These are phyloP conservation scores for Cubamyces sp. DNA, from an alignment of 768 basidiomycete species.

Conservation along the genomic window DNA sequence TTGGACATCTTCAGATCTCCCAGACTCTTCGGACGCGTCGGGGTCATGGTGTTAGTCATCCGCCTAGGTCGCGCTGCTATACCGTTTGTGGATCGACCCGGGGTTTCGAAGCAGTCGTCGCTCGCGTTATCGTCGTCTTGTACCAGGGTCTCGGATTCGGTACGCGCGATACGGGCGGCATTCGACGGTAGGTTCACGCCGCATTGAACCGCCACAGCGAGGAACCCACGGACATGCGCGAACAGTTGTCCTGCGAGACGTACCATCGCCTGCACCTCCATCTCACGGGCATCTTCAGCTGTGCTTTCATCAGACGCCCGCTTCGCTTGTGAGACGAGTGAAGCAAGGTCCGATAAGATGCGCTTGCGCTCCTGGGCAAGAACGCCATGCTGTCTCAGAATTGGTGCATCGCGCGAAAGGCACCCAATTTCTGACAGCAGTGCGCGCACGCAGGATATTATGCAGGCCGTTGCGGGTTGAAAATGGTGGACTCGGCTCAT, in stretches of 20 bases:
- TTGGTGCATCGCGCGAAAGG: slow-evolving; percentile 76
- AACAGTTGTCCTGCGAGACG: slow-evolving; percentile 81
- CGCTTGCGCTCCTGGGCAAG: slow-evolving; percentile 81
- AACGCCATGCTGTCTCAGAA: slow-evolving; percentile 65
- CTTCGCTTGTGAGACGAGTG: slow-evolving; percentile 80
- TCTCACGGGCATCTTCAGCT: slow-evolving; percentile 51
- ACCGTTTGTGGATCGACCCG: slow-evolving; percentile 23
- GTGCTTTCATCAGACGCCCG: slow-evolving; percentile 56
- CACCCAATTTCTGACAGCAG: slow-evolving; percentile 85
- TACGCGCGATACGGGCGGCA: slow-evolving; percentile 25
- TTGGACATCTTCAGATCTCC: slow-evolving; percentile 49
- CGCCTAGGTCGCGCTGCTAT: slow-evolving; percentile 20
- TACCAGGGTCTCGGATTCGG: slow-evolving; percentile 37
- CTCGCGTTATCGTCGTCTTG: slow-evolving; percentile 21
- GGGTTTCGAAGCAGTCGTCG: slow-evolving; percentile 18
- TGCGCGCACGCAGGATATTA: slow-evolving; percentile 91
- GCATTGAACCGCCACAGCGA: slow-evolving; percentile 76
- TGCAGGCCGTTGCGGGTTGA: slow-evolving; percentile 91
- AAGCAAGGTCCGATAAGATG: slow-evolving; percentile 79
- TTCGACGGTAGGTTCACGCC: slow-evolving; percentile 62
- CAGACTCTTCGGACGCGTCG: slow-evolving; percentile 55
- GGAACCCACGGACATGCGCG: slow-evolving; percentile 76
- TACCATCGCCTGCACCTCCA: slow-evolving; percentile 78
- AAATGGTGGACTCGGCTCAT: slow-evolving; percentile 82
- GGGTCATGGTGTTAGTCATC: slow-evolving; percentile 18